Evolutionary conservation across 2,329 filamentous ascomycete species (phyloP), one percentile per base, ranked within the genome.

Genomic region (Berkeleyomyces basicola): DNA sequence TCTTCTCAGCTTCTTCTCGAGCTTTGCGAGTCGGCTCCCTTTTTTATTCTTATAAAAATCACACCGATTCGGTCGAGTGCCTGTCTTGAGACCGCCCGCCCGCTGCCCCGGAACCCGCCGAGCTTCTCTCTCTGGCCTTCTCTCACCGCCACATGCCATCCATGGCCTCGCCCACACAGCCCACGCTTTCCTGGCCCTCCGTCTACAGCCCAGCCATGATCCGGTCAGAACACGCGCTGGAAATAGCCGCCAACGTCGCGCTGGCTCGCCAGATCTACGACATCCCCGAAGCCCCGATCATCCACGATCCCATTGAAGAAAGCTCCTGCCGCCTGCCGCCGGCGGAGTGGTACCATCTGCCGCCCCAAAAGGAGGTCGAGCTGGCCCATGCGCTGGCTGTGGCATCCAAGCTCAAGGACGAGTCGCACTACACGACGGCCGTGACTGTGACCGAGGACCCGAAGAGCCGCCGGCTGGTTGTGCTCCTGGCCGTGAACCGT

Each of bases 251-350:
- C 42, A 61, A 64, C 51, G 61, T 64, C 31, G 63, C 63, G 42
- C 59, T 64, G 16, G 63, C 63, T 47, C 63, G 63, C 42, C 63
- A 64, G 53, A 59, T 64, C 58, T 64, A 64, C 63, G 63, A 64
- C 37, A 64, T 64, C 23, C 63, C 63, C 16, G 63, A 64, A 33
- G 59, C 61, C 14, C 63, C 63, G 36, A 64, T 64, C 37, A 43
- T 37, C 33, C 63, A 64, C 51, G 59, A 61, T 16, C 63, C 63
- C 31, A 64, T 64, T 37, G 51, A 58, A 6, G 37, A 14, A 46
- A 51, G 37, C 62, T 36, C 36, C 6, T 44, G 47, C 44, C 57
- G 61, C 44, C 31, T 44, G 43, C 61, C 46, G 31, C 55, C 46
- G 16, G 10, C 43, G 31, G 58, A 47, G 37, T 36, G 23, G 36